Evolutionary conservation across 192 early-diverging fungal species (phyloP).

Genomic region (Entophlyctis luteolus): DNA sequence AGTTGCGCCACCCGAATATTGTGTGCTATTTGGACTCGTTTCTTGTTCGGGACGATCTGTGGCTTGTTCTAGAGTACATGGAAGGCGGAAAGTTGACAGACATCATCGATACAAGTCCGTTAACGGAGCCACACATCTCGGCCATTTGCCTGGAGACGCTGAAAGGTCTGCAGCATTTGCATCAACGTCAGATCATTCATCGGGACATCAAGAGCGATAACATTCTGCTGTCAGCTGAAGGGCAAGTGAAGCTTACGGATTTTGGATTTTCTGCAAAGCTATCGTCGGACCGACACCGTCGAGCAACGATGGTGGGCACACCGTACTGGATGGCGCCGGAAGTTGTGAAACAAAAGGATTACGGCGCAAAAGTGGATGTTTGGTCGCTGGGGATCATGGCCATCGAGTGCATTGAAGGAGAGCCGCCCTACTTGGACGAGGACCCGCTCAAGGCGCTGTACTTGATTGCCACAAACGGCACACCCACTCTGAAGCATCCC

Average conservation of each 20-base stretch:
- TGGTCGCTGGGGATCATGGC: slow-evolving; percentile 60
- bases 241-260: slow-evolving; percentile 52
- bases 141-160: slow-evolving; percentile 36
- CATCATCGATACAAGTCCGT: slow-evolving; percentile 75
- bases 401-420: slow-evolving; percentile 55
- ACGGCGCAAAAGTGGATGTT: slow-evolving; percentile 48
- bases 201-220: slow-evolving; percentile 90
- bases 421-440: slow-evolving; percentile 70
- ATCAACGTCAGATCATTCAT: slow-evolving; percentile 81
- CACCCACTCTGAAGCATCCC: slow-evolving; percentile 81
- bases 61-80: slow-evolving; percentile 95
- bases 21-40: slow-evolving; percentile 84
- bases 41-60: slow-evolving; percentile 72
- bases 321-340: slow-evolving; percentile 67
- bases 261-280: slow-evolving; percentile 88
- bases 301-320: slow-evolving; percentile 84
- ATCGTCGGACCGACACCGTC: slow-evolving; percentile 67
- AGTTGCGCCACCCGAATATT: slow-evolving; percentile 78
- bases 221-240: slow-evolving; percentile 33
- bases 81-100: slow-evolving; percentile 89
- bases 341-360: slow-evolving; percentile 38
- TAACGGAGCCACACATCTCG: slow-evolving; percentile 39
- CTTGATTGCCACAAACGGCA: slow-evolving; percentile 82
- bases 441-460: slow-evolving; percentile 71
- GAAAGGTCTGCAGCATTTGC: slow-evolving; percentile 76